Conservation (phyloP, 352 stramenopile species). For the Saprolegnia diclina region DNA sequence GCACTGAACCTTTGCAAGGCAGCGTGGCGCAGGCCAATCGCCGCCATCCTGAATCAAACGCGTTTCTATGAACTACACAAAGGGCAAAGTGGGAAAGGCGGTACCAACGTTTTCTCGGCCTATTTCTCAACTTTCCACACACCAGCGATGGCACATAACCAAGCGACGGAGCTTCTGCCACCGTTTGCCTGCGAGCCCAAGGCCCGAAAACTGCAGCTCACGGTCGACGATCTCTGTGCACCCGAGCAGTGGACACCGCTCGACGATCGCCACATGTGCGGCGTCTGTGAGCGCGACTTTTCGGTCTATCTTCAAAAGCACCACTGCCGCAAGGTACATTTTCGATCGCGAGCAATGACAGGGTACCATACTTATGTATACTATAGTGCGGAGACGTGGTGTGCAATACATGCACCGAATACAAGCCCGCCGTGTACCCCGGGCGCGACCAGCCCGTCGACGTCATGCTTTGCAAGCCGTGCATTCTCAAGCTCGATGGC, state of each 20-base stretch:
- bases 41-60: no score
- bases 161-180: no score
- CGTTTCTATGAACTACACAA: no score
- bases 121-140: no score
- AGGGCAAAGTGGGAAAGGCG: no score
- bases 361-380: neutral
- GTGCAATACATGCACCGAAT: slow-evolving; percentile 10
- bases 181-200: no score
- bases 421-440: neutral
- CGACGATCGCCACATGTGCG: neutral
- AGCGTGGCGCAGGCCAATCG: no score
- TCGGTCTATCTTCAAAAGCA: neutral
- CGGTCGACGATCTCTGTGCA: neutral
- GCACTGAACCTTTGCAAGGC: no score
- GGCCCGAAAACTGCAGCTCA: neutral
- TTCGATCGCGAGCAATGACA: neutral
- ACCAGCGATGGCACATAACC: no score
- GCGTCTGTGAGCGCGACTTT: neutral
- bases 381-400: slow-evolving; percentile 19
- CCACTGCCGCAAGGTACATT: slow-evolving; percentile 11
- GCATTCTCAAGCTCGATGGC: neutral
- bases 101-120: no score
- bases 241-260: neutral
- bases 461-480: neutral
- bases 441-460: neutral